Conservation (phyloP, 108 stramenopile species). For the Fistulifera solaris region DNA sequence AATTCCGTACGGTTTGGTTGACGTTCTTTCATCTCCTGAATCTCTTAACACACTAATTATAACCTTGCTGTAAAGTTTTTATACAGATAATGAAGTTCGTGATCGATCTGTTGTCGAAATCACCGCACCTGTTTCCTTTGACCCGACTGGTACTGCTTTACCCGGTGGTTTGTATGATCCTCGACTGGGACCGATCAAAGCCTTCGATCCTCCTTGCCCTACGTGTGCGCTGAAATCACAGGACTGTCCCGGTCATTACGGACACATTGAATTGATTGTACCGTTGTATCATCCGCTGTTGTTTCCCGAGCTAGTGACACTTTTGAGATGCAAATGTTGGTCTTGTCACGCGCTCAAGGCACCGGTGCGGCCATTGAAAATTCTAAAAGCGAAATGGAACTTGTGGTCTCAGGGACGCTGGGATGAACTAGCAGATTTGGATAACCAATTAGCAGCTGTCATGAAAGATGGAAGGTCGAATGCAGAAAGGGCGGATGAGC, state of each 20-base stretch:
- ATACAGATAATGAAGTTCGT: conserved; percentile 87
- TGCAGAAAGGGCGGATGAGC: conserved; percentile 22
- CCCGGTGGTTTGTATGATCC: conserved; percentile 93
- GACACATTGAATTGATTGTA: conserved; percentile 93
- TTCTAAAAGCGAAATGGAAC: conserved; percentile 54
- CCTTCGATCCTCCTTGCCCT: conserved; percentile 47
- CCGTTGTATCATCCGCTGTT: conserved; percentile 93
- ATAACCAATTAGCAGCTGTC: conserved; percentile 30
- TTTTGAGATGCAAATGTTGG: conserved; percentile 89
- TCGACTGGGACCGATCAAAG: conserved; percentile 73
- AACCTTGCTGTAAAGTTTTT: conserved; percentile 36
- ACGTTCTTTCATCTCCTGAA: neutral
- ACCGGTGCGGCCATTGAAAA: conserved; percentile 13
- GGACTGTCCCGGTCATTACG: conserved; percentile 94
- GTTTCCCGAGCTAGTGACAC: conserved; percentile 58
- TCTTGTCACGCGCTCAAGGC: conserved; percentile 80
- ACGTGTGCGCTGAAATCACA: conserved; percentile 82
- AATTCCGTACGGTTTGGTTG: neutral
- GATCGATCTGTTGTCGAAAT: conserved; percentile 82
- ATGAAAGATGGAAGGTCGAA: neutral
- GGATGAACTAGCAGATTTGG: conserved; percentile 50
- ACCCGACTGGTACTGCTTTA: conserved; percentile 71
- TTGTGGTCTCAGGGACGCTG: conserved; percentile 47
- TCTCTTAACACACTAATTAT: neutral
- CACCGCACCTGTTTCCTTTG: conserved; percentile 77